Percentiles rank a stretch among this genome's conserved stretches.
Evolutionary conservation across 2,329 filamentous ascomycete species (phyloP).

Genomic region (Diaporthe aspalathi): DNA sequence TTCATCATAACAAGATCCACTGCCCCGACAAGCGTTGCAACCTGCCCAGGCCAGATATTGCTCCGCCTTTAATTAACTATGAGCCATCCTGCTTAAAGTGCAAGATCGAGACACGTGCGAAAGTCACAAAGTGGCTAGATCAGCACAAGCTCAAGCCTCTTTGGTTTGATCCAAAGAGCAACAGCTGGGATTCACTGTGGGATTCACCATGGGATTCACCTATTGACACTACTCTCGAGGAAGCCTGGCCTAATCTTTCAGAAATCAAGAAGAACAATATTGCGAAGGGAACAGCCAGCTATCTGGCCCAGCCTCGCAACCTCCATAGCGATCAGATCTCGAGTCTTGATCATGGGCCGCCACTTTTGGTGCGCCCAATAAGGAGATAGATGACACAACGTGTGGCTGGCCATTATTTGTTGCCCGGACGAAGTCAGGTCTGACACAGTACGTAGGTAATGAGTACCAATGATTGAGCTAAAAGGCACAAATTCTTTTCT

Average conservation of each 20-base stretch:
- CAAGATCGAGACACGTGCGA: not conserved
- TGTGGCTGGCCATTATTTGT: not conserved
- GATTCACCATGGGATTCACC: too few species aligned
- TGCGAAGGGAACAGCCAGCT: not conserved
- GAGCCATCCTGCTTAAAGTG: slow-evolving; percentile 18
- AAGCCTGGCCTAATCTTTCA: not conserved
- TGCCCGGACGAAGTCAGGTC: too few species aligned
- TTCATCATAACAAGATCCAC: not conserved
- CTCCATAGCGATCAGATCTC: not conserved
- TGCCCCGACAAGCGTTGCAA: slow-evolving; percentile 13
- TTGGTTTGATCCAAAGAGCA: not conserved
- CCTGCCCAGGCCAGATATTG: not conserved
- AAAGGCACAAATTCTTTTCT: not conserved
- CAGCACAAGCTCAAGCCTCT: slow-evolving; percentile 20
- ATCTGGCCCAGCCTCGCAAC: not conserved
- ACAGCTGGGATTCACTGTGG: slow-evolving; percentile 3
- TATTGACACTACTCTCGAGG: not conserved
- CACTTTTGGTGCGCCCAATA: not conserved
- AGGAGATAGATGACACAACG: not conserved
- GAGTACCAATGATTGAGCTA: not conserved
- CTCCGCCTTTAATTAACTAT: slow-evolving; percentile 4
- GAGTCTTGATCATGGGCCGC: too few species aligned
- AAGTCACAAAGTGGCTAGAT: not conserved
- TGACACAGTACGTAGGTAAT: not conserved
- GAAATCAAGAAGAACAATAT: not conserved